Evolutionary conservation across 75 land plant species (phyloP).

Genomic region (Cryptomeria japonica): DNA sequence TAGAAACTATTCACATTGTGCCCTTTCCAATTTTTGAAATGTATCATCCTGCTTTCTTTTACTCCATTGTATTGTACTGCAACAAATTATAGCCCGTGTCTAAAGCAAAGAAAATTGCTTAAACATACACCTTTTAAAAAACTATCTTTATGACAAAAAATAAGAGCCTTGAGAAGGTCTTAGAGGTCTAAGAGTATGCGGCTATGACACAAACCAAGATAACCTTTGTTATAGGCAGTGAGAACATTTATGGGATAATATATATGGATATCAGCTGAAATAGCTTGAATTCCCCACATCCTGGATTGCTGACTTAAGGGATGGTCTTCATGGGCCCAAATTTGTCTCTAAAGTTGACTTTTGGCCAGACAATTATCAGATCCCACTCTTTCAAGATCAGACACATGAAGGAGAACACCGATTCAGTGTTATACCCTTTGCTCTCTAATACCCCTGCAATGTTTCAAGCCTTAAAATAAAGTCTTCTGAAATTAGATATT

Average conservation of each 20-base stretch:
- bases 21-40: background rate
- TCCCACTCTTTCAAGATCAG: background rate
- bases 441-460: background rate
- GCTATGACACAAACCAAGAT: background rate
- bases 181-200: background rate
- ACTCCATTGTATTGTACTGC: background rate
- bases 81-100: background rate
- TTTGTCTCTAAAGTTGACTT: background rate
- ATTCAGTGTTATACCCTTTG: background rate
- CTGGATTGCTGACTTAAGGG: background rate
- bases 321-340: background rate
- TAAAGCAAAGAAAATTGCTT: background rate
- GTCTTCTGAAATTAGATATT: background rate
- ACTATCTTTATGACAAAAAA: background rate
- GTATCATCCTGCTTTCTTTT: background rate
- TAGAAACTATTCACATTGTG: background rate
- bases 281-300: background rate
- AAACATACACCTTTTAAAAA: background rate
- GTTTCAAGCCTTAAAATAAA: background rate
- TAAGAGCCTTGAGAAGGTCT: background rate
- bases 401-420: background rate
- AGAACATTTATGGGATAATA: background rate
- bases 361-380: background rate
- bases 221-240: background rate
- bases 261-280: background rate